Conservation (phyloP, 805 yeast genomes). For the Schwanniomyces polymorphus region DNA sequence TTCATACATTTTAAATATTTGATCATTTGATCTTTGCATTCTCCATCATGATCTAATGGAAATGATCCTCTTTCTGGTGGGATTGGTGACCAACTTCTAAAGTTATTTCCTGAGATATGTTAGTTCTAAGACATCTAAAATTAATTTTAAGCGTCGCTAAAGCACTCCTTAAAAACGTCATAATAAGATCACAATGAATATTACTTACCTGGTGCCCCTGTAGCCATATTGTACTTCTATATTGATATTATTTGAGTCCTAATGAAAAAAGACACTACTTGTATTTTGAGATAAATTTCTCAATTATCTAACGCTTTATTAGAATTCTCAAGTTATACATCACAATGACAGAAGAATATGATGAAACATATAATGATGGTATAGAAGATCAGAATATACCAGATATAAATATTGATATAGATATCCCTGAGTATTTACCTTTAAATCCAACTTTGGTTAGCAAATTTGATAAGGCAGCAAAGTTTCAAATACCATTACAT, state of each 20-base stretch:
- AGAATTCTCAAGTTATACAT: background rate
- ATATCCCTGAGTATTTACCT: slow-evolving; percentile 14
- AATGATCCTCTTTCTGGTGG: slow-evolving; percentile 98
- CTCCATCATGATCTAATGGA: slow-evolving; percentile 87
- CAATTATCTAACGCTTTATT: background rate
- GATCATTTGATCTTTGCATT: slow-evolving; percentile 75
- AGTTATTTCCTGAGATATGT: slow-evolving; percentile 20
- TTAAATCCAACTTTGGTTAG: slow-evolving; percentile 8
- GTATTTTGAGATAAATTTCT: too few species aligned
- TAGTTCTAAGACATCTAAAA: slow-evolving; percentile 1
- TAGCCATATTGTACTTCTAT: slow-evolving; percentile 24
- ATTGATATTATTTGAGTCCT: too few species aligned
- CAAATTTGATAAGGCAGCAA: slow-evolving; percentile 15
- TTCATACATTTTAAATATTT: slow-evolving; percentile 78
- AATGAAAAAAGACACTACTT: too few species aligned
- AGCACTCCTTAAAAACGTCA: background rate
- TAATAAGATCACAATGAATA: background rate
- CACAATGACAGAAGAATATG: background rate
- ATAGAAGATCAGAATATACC: background rate
- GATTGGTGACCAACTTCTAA: slow-evolving; percentile 61
- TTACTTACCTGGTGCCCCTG: slow-evolving; percentile 37
- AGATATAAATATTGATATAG: background rate
- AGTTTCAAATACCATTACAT: background rate
- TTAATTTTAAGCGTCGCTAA: background rate
- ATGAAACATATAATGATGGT: background rate